phyloP scores from a whole-genome alignment of 1,284 basidiomycete species.

The Neolentinus lepideus region DNA sequence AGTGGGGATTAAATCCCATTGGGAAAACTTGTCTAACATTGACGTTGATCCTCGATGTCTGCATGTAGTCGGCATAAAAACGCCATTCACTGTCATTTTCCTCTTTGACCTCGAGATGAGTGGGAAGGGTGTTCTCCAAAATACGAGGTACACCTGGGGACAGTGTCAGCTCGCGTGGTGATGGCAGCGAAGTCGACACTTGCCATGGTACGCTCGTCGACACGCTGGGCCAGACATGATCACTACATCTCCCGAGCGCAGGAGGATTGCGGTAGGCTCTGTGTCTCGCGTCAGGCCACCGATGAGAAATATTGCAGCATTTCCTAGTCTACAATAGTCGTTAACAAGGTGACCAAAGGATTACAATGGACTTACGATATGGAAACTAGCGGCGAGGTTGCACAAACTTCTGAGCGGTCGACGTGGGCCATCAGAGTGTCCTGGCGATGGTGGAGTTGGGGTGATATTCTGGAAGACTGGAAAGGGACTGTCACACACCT shows the following conservation, averaged over 20 bases:
- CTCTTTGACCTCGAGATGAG: conserved; percentile 36
- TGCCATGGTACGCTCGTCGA: conserved; percentile 81
- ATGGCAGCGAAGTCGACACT: conserved; percentile 12
- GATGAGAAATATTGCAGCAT: conserved; percentile 83
- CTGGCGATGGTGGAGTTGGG: conserved; percentile 21
- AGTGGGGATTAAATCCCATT: conserved; percentile 48
- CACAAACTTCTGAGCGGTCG: conserved; percentile 84
- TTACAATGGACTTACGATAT: conserved; percentile 61
- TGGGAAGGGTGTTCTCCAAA: conserved; percentile 70
- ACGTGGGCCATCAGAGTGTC: conserved; percentile 93
- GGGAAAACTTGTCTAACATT: conserved; percentile 88
- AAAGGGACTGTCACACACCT: conserved; percentile 28
- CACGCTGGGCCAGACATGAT: conserved; percentile 86
- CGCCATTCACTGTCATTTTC: conserved; percentile 38
- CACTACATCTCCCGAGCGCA: conserved; percentile 85
- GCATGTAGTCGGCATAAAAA: conserved; percentile 57
- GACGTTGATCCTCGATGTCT: conserved; percentile 73
- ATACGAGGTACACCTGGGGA: conserved; percentile 78
- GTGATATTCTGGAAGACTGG: neutral
- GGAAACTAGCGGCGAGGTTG: conserved; percentile 83
- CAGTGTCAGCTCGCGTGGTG: conserved; percentile 1
- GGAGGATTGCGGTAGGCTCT: conserved; percentile 71
- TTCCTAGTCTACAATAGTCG: conserved; percentile 60
- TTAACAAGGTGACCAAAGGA: neutral
- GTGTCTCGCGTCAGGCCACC: conserved; percentile 72